phyloP scores from a whole-genome alignment of 1,139 yeast species.

The Scheffersomyces quercinus region DNA sequence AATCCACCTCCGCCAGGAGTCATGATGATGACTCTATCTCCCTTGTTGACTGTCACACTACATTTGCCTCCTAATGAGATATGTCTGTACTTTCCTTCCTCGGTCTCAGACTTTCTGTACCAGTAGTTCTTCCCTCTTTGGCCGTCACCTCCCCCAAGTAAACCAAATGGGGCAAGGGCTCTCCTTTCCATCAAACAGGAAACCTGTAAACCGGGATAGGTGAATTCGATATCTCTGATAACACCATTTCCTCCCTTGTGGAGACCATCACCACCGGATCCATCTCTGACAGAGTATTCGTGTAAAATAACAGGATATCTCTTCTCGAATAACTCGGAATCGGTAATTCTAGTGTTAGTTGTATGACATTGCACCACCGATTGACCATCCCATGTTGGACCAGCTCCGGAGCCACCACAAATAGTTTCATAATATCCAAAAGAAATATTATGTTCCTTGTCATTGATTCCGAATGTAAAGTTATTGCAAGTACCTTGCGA shows the following conservation, averaged over 20 bases:
- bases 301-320: slow-evolving; percentile 48
- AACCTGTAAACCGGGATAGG: slow-evolving; percentile 38
- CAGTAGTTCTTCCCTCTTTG: slow-evolving; percentile 42
- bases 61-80: slow-evolving; percentile 45
- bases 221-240: slow-evolving; percentile 46
- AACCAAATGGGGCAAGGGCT: slow-evolving; percentile 46
- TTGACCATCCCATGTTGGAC: slow-evolving; percentile 51
- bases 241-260: slow-evolving; percentile 49
- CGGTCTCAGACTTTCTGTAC: slow-evolving; percentile 26
- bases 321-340: slow-evolving; percentile 47
- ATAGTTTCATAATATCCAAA: slow-evolving; percentile 53
- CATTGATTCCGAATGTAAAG: slow-evolving; percentile 48
- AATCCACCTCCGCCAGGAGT: slow-evolving; percentile 56
- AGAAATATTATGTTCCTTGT: slow-evolving; percentile 33
- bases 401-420: slow-evolving; percentile 53
- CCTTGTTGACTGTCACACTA: slow-evolving; percentile 37
- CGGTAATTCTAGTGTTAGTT: slow-evolving; percentile 51
- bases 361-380: slow-evolving; percentile 50
- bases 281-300: slow-evolving; percentile 38
- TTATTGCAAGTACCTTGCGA: slow-evolving; percentile 54
- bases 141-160: slow-evolving; percentile 44
- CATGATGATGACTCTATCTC: slow-evolving; percentile 43
- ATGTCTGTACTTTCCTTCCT: slow-evolving; percentile 21
- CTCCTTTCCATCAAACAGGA: slow-evolving; percentile 50
- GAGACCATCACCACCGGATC: slow-evolving; percentile 46